Conservation (phyloP, 371 early-diverging fungal genomes). For the Mycotypha africana region DNA sequence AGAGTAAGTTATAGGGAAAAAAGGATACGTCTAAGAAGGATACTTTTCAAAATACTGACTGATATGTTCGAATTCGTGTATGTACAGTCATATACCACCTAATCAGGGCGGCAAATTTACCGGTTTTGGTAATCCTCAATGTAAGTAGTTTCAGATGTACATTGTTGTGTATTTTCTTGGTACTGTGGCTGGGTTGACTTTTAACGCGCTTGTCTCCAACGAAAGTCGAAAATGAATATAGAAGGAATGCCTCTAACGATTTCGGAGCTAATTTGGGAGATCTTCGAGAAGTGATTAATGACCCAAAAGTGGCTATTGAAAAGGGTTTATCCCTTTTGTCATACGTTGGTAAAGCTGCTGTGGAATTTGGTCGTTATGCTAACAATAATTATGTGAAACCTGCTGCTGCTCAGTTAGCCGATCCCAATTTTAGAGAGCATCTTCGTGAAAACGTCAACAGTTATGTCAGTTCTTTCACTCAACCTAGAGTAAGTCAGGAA, state of each 20-base stretch:
- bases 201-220: no score
- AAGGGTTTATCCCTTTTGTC: conserved; percentile 84
- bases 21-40: no score
- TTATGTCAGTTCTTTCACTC: conserved; percentile 37
- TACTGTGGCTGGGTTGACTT: no score
- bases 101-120: conserved; percentile 91
- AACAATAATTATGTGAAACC: conserved; percentile 82
- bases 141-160: no score
- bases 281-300: conserved; percentile 71
- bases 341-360: conserved; percentile 48
- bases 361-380: conserved; percentile 69
- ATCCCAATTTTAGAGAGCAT: conserved; percentile 78
- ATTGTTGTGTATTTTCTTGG: no score
- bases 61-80: neutral
- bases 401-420: conserved; percentile 79
- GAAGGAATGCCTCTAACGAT: neutral
- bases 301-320: conserved; percentile 75
- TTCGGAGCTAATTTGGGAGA: conserved; percentile 12
- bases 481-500: conserved; percentile 47
- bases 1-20: conserved; percentile 20
- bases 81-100: conserved; percentile 67
- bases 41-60: neutral
- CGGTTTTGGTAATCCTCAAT: conserved; percentile 80
- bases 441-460: conserved; percentile 66
- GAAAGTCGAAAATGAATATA: conserved; percentile 9